Conservation (phyloP, 805 yeast genomes). For the Candida multigemmis region DNA sequence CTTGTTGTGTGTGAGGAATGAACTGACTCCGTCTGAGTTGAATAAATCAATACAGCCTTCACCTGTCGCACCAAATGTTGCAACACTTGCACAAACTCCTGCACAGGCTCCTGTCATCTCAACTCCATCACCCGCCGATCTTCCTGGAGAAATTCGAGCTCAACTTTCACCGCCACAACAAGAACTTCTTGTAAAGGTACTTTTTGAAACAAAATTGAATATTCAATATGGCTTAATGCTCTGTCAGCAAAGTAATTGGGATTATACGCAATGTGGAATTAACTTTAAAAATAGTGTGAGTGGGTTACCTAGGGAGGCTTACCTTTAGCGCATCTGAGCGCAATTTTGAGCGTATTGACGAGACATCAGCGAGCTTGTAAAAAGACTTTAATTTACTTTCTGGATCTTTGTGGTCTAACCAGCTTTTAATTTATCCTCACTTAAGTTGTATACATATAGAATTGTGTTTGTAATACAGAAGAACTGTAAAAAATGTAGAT, state of each 20-base stretch:
- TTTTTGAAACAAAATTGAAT: constrained; percentile 65
- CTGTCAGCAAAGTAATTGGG: constrained; percentile 84
- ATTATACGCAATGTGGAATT: constrained; percentile 55
- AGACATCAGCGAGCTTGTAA: no score
- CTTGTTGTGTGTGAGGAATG: constrained; percentile 58
- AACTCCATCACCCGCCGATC: constrained; percentile 21
- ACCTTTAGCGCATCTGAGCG: constrained; percentile 4
- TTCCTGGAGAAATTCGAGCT: constrained; percentile 48
- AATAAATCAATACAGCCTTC: constrained; percentile 4
- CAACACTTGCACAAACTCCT: constrained; percentile 8
- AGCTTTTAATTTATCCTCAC: no score
- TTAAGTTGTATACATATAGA: no score
- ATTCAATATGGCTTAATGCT: constrained; percentile 76
- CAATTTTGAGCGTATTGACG: no score
- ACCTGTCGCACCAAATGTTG: constrained; percentile 5
- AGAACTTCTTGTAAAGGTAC: constrained; percentile 54
- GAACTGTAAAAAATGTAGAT: no score
- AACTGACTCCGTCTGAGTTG: constrained; percentile 12
- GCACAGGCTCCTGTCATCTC: constrained; percentile 7
- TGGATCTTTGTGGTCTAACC: no score
- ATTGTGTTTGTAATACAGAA: no score
- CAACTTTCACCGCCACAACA: constrained; percentile 49
- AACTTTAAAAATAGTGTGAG: constrained; percentile 64
- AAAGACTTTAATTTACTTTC: no score
- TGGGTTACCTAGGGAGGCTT: constrained; percentile 37